Base-by-base conservation (phyloP, 2,329 filamentous ascomycete species). In the Epichloe uncinata region DNA sequence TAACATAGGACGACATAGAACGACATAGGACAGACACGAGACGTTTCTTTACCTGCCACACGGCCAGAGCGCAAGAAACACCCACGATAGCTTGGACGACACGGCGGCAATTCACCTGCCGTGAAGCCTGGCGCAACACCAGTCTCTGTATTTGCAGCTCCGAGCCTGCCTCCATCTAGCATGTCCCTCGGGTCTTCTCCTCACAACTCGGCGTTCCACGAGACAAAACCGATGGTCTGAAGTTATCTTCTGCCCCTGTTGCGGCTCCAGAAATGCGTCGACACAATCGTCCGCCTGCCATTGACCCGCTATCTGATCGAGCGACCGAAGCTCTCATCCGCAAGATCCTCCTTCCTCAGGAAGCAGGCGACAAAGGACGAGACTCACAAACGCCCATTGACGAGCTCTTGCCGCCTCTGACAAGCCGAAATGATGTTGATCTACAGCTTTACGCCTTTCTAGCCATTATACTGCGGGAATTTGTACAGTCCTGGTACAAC, bases 361-460 rank as follows among this genome's bases (percentile, higher is more conserved):
- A 82, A 50, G 70, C 74, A 45, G 63, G 72, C 57, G 72, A 85
- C 67, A 72, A 84, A 58, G 77, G 76, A 42, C 67, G 67, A 51
- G 68, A 68, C 53, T 56, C 55, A 30, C 61, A 60, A 52, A 66
- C 69, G 33, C 78, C 87, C 45, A 82, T 95, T 57, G 82, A 94
- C 53, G 85, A 90, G 58, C 72, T 95, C 42, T 73, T 98, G 43
- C 93, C 91, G 52, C 89, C 90, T 38, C 74, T 98, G 61, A 97
- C 91, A 45, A 95, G 89, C 70, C 89, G 88, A 47, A 95, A 95
- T 65, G 88, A 94, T 58, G 81, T 97, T 52, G 93, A 98, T 66
- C 71, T 94, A 50, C 86, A 98, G 68, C 77, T 98, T 5, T 98
- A 97, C 64, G 91, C 87, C 30, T 78, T 97, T 53, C 82, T 98